A percentile compares a stretch with the other conserved stretches of the same genome.
phyloP scores from a whole-genome alignment of 2,329 filamentous ascomycete species.

The Claviceps quebecensis region DNA sequence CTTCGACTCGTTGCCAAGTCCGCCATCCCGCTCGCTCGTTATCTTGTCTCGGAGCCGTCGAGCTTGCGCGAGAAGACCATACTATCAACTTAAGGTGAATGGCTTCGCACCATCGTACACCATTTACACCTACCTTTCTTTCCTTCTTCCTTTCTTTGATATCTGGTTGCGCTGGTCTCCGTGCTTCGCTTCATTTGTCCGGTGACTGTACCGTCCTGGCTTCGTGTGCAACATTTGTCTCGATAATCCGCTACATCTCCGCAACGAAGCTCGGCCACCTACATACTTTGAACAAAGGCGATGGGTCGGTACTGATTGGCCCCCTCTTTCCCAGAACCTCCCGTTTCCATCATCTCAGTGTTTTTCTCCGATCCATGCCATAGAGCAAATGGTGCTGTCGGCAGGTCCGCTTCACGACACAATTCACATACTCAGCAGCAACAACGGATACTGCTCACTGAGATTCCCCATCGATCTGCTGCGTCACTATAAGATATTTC shows the following conservation, averaged over 20 bases:
- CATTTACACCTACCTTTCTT: not conserved
- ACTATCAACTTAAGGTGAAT: not conserved
- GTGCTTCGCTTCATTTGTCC: not conserved
- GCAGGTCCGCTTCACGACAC: conserved; percentile 20
- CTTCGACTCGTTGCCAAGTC: conserved; percentile 1
- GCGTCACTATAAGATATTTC: not conserved
- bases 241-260: not conserved
- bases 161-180: not conserved
- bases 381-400: conserved; percentile 32
- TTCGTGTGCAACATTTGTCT: not conserved
- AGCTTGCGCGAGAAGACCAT: not conserved
- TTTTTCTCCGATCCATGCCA: conserved; percentile 18
- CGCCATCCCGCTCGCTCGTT: not conserved
- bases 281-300: not conserved
- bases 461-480: not conserved
- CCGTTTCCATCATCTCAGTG: not conserved
- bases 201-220: not conserved
- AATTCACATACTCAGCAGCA: conserved; percentile 1
- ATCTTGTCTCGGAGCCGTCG: not conserved
- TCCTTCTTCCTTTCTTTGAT: not conserved
- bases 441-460: not conserved
- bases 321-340: not conserved
- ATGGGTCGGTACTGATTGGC: not conserved
- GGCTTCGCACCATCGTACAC: not conserved
- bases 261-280: not conserved